These are phyloP conservation scores for Aaosphaeria arxii DNA, from an alignment of 2,329 filamentous ascomycete genomes.

Conservation along the genomic window DNA sequence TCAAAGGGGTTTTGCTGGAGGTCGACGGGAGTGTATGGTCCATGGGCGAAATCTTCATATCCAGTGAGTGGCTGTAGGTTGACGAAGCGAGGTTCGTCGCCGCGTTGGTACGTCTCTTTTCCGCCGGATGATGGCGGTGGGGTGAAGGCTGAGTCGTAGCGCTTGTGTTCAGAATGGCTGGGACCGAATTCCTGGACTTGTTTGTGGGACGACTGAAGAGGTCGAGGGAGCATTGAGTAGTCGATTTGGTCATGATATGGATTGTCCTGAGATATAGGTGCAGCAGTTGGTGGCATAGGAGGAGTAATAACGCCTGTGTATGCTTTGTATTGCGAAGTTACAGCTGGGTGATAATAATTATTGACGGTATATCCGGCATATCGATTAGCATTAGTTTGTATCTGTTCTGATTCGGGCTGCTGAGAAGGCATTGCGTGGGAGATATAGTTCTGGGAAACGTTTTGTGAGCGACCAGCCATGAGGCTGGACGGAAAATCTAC, in stretches of 20 bases:
- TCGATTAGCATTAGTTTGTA: conserved; percentile 3
- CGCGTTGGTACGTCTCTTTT: neutral
- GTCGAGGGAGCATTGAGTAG: neutral
- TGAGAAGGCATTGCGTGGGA: neutral
- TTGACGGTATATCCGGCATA: conserved; percentile 3
- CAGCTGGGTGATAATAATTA: conserved; percentile 9
- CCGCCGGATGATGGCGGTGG: neutral
- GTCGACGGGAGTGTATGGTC: neutral
- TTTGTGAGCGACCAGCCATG: conserved; percentile 11
- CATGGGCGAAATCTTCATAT: neutral
- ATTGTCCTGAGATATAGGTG: neutral
- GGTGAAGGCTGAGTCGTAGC: neutral
- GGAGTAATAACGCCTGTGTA: conserved; percentile 13
- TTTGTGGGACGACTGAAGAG: neutral
- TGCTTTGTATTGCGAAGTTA: conserved; percentile 16
- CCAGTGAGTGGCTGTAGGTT: neutral
- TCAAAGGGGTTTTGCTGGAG: neutral
- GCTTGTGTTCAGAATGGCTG: neutral
- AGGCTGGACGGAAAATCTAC: conserved; percentile 17
- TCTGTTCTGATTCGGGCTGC: neutral
- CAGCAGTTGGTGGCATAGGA: conserved; percentile 5
- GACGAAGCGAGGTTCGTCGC: neutral
- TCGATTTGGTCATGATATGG: too few relatives aligned
- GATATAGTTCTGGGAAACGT: neutral
- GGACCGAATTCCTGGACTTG: neutral